A percentile compares a stretch with the other conserved stretches of the same genome.
Evolutionary conservation across 768 basidiomycete genomes (phyloP).

Genomic region (Pisolithus albus): DNA sequence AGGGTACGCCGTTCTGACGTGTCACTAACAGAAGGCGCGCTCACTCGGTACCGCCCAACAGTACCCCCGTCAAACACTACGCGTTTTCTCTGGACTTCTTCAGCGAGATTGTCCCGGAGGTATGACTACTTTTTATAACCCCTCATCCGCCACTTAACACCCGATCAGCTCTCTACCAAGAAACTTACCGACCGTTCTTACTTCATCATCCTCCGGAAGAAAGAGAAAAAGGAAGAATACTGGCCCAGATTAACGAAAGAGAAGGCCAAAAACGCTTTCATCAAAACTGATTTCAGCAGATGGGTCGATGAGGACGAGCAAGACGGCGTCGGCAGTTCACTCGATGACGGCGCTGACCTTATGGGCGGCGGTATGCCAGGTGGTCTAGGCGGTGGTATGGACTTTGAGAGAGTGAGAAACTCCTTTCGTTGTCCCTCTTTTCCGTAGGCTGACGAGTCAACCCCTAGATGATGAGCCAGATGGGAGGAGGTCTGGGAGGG

Average conservation of each 20-base stretch:
- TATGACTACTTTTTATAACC: constrained; percentile 19
- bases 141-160: not conserved
- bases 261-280: constrained; percentile 67
- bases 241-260: constrained; percentile 94
- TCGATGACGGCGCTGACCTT: constrained; percentile 24
- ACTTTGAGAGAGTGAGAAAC: constrained; percentile 53
- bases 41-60: constrained; percentile 31
- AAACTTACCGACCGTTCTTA: constrained; percentile 65
- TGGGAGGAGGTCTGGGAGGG: too few relatives aligned
- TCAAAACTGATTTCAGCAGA: constrained; percentile 94
- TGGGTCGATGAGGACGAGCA: constrained; percentile 99
- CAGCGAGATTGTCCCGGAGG: constrained; percentile 71
- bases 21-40: constrained; percentile 4
- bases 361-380: too few relatives aligned
- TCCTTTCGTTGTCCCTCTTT: constrained; percentile 2
- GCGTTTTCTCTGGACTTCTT: constrained; percentile 73
- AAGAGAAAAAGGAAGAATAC: constrained; percentile 65
- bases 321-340: constrained; percentile 40
- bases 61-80: constrained; percentile 42
- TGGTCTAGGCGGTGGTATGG: constrained; percentile 42
- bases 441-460: constrained; percentile 5
- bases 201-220: constrained; percentile 69
- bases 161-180: constrained; percentile 29
- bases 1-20: not conserved
- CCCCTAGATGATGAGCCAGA: constrained; percentile 33